Conservation (phyloP, 768 basidiomycete species). For the Agaricus bisporus region DNA sequence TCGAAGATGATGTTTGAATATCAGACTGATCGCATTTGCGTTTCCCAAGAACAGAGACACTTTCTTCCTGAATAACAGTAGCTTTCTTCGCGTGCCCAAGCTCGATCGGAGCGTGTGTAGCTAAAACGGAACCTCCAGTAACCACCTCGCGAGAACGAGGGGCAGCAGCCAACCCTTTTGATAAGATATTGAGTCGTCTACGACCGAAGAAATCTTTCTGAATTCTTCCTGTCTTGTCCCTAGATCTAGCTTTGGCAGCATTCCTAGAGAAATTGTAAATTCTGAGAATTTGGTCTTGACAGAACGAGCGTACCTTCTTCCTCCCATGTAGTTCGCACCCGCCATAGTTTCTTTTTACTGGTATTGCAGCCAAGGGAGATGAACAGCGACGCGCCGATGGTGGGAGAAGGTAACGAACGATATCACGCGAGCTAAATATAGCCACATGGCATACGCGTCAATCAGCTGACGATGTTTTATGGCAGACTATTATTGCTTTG, state of each 20-base stretch:
- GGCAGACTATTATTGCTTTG: no score
- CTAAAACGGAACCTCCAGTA: not conserved
- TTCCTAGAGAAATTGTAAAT: slow-evolving; percentile 36
- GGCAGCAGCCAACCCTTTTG: slow-evolving; percentile 27
- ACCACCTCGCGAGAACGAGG: slow-evolving; percentile 11
- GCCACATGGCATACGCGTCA: no score
- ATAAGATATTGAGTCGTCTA: slow-evolving; percentile 49
- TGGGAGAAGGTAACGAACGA: no score
- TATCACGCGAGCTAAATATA: not conserved
- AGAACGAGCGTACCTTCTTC: slow-evolving; percentile 44
- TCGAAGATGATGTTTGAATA: not conserved
- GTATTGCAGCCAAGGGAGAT: no score
- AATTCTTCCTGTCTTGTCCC: slow-evolving; percentile 45
- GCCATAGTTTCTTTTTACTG: slow-evolving; percentile 30
- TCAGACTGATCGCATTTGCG: not conserved
- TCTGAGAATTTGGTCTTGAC: not conserved
- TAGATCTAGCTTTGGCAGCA: slow-evolving; percentile 49
- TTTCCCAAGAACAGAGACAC: slow-evolving; percentile 6
- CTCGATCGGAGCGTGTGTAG: slow-evolving; percentile 13
- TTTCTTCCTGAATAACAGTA: not conserved
- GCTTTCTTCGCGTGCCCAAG: slow-evolving; percentile 23
- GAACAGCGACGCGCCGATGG: no score
- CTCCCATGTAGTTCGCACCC: slow-evolving; percentile 76
- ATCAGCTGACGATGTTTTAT: no score
- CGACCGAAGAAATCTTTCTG: slow-evolving; percentile 59